phyloP scores from a whole-genome alignment of 2,329 filamentous ascomycete genomes.

The Atkinsonella hypoxylon region DNA sequence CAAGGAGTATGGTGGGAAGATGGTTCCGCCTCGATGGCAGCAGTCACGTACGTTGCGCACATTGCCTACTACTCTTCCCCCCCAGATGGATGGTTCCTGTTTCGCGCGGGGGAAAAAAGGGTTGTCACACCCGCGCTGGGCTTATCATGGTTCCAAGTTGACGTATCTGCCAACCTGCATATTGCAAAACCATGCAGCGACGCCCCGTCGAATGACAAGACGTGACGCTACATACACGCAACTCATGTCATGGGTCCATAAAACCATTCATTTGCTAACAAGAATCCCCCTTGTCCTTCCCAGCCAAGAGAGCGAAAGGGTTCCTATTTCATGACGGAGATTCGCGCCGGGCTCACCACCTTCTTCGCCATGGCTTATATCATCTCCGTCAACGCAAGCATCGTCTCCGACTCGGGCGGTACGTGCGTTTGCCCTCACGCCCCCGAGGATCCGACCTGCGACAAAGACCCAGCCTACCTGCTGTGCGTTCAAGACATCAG shows the following conservation, averaged over 20 bases:
- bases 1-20: constrained; percentile 51
- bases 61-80: neutral
- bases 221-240: neutral
- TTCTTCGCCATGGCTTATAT: constrained; percentile 55
- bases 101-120: neutral
- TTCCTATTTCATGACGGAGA: constrained; percentile 70
- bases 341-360: constrained; percentile 71
- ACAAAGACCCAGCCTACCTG: constrained; percentile 43
- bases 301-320: constrained; percentile 61
- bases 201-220: no score
- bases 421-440: constrained; percentile 59
- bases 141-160: neutral
- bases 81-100: neutral
- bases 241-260: neutral
- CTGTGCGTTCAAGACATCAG: constrained; percentile 54
- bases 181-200: no score
- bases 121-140: neutral
- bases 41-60: constrained; percentile 55
- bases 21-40: constrained; percentile 75
- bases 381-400: constrained; percentile 40
- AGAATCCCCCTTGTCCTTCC: neutral
- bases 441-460: constrained; percentile 39
- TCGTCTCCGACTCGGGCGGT: constrained; percentile 54
- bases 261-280: neutral
- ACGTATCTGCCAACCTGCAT: neutral